These are phyloP conservation scores for Trichoderma gracile DNA, from an alignment of 2,329 filamentous ascomycete genomes.

Conservation along the genomic window DNA sequence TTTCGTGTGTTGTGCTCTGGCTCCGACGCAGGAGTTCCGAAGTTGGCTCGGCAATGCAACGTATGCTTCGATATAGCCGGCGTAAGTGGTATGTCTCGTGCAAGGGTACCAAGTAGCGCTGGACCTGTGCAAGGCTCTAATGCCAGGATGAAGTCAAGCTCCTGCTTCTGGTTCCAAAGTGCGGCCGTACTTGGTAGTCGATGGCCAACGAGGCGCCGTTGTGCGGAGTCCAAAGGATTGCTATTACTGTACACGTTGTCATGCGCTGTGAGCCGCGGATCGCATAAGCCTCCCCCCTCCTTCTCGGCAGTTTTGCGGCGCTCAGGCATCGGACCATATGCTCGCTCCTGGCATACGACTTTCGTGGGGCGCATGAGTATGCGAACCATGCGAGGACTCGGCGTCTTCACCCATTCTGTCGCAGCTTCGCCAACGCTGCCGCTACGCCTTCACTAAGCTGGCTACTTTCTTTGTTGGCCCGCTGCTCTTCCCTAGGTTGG, in stretches of 20 bases:
- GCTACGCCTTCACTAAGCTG: slow-evolving; percentile 59
- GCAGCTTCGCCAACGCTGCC: slow-evolving; percentile 60
- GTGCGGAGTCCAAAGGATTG: slow-evolving; percentile 17
- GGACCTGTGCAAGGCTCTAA: neutral
- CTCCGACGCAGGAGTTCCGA: neutral
- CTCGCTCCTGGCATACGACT: neutral
- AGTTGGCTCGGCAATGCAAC: slow-evolving; percentile 1
- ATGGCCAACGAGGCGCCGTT: neutral
- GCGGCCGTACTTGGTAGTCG: neutral
- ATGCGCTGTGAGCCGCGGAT: slow-evolving; percentile 11
- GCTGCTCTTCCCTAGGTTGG: slow-evolving; percentile 29
- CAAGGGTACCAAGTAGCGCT: neutral
- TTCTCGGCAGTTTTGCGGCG: slow-evolving; percentile 19
- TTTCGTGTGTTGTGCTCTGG: neutral
- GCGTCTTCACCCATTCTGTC: slow-evolving; percentile 39
- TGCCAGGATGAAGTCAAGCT: neutral
- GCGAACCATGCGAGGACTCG: slow-evolving; percentile 3
- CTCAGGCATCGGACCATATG: neutral
- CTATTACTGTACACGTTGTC: slow-evolving; percentile 5
- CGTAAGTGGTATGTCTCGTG: neutral
- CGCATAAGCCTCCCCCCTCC: slow-evolving; percentile 3
- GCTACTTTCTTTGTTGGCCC: slow-evolving; percentile 33
- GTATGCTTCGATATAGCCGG: neutral
- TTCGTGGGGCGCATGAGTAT: neutral
- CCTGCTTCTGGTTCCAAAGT: neutral